These are phyloP conservation scores for Neurospora sp. DNA, from an alignment of 495 filamentous ascomycete species.

Conservation along the genomic window DNA sequence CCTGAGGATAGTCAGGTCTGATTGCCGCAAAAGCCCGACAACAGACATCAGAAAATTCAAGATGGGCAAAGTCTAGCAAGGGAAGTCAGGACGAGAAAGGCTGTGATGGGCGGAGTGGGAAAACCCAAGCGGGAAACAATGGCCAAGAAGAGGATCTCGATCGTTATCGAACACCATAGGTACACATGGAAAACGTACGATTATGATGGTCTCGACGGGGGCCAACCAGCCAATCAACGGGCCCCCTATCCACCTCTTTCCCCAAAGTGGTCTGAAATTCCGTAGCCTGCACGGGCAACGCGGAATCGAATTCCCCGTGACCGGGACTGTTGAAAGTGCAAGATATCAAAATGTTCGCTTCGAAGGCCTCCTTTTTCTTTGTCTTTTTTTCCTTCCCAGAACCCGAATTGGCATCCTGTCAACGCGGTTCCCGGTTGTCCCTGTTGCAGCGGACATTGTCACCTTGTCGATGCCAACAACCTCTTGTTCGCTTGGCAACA, in stretches of 20 bases:
- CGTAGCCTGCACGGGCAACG: background rate
- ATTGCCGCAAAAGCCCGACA: background rate
- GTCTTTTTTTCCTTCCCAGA: background rate
- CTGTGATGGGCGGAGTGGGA: constrained; percentile 1
- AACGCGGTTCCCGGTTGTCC: background rate
- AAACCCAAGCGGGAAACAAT: constrained; percentile 2
- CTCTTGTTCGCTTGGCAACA: background rate
- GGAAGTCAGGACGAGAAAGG: background rate
- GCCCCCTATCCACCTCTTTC: constrained; percentile 5
- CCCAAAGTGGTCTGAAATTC: constrained; percentile 3
- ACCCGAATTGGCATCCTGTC: constrained; percentile 4
- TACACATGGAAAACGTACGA: constrained; percentile 27
- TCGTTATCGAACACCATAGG: constrained; percentile 22
- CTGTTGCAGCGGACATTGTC: constrained; percentile 13
- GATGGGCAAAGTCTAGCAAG: background rate
- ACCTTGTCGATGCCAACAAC: background rate
- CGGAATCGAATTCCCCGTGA: constrained; percentile 2
- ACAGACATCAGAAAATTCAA: background rate
- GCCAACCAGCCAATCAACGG: constrained; percentile 15
- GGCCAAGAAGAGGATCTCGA: constrained; percentile 19
- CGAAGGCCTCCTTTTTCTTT: background rate
- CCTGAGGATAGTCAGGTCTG: background rate
- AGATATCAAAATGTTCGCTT: background rate
- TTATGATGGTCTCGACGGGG: constrained; percentile 11
- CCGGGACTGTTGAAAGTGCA: background rate